Percentiles rank a stretch among this genome's conserved stretches.
Evolutionary conservation across 805 yeast genomes (phyloP).

Genomic region (Wickerhamiella galacta): DNA sequence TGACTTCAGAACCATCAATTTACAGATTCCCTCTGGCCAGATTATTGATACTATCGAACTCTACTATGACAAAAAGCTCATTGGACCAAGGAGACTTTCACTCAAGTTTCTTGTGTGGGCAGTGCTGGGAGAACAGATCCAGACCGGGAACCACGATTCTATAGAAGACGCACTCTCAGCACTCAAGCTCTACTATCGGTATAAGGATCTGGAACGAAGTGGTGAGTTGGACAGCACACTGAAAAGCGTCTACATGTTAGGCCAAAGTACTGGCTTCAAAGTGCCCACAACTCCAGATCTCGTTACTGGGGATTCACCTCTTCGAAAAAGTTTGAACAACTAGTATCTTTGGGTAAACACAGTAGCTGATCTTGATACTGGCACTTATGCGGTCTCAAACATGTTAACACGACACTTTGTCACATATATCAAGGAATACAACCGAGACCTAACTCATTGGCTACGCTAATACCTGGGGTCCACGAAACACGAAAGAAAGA

Average conservation of each 20-base stretch:
- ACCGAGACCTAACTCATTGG: no score
- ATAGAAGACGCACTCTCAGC: slow-evolving; percentile 93
- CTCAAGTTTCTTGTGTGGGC: slow-evolving; percentile 75
- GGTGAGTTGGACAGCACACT: slow-evolving; percentile 49
- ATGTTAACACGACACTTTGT: no score
- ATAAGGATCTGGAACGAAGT: slow-evolving; percentile 38
- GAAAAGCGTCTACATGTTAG: slow-evolving; percentile 41
- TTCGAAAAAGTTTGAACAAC: no score
- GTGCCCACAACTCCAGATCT: slow-evolving; percentile 13
- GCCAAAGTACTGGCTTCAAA: slow-evolving; percentile 22
- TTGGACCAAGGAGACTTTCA: slow-evolving; percentile 52
- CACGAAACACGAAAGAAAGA: no score
- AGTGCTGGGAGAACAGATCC: slow-evolving; percentile 59
- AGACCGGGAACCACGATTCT: slow-evolving; percentile 88
- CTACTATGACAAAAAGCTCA: slow-evolving; percentile 52
- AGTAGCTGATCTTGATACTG: no score
- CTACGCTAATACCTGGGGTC: no score
- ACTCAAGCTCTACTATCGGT: slow-evolving; percentile 53
- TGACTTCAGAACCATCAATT: slow-evolving; percentile 85
- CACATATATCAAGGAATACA: no score
- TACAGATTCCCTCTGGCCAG: slow-evolving; percentile 71
- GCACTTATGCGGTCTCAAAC: no score
- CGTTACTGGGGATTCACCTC: no score
- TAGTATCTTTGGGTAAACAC: no score
- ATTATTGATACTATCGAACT: slow-evolving; percentile 79